Percentiles rank a stretch among this genome's conserved stretches.
These are phyloP conservation scores for Limonium bicolor DNA, from an alignment of 148 eudicot species.

Conservation along the genomic window DNA sequence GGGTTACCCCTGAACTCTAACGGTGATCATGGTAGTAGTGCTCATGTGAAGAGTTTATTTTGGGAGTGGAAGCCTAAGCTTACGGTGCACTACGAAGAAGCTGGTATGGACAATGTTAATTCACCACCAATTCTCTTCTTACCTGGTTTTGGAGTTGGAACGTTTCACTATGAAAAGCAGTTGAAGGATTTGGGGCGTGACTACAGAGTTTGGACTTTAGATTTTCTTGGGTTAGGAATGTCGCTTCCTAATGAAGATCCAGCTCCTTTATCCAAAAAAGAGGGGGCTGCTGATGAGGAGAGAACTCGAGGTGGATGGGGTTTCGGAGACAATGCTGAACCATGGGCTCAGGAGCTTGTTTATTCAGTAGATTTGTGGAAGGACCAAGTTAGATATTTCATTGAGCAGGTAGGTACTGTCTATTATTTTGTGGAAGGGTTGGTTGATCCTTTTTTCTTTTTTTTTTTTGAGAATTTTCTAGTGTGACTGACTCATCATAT, in stretches of 20 bases:
- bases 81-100: conserved; percentile 57
- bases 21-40: conserved; percentile 40
- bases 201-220: conserved; percentile 73
- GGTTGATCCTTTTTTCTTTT: too few relatives aligned
- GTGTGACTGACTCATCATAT: too few relatives aligned
- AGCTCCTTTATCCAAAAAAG: conserved; percentile 27
- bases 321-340: conserved; percentile 69
- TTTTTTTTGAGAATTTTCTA: too few relatives aligned
- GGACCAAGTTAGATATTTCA: conserved; percentile 68
- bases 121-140: conserved; percentile 75
- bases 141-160: conserved; percentile 97
- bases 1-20: conserved; percentile 53
- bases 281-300: conserved; percentile 6
- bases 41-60: conserved; percentile 39
- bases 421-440: too few relatives aligned
- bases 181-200: conserved; percentile 80
- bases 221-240: conserved; percentile 94
- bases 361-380: conserved; percentile 88
- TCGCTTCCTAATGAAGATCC: conserved; percentile 86
- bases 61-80: conserved; percentile 93
- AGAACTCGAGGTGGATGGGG: conserved; percentile 42
- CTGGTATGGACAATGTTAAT: conserved; percentile 47
- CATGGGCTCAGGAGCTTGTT: conserved; percentile 85
- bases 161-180: conserved; percentile 90
- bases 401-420: conserved; percentile 80